Conservation (phyloP, 1,139 yeast genomes). For the Starmera stellimalicola region DNA sequence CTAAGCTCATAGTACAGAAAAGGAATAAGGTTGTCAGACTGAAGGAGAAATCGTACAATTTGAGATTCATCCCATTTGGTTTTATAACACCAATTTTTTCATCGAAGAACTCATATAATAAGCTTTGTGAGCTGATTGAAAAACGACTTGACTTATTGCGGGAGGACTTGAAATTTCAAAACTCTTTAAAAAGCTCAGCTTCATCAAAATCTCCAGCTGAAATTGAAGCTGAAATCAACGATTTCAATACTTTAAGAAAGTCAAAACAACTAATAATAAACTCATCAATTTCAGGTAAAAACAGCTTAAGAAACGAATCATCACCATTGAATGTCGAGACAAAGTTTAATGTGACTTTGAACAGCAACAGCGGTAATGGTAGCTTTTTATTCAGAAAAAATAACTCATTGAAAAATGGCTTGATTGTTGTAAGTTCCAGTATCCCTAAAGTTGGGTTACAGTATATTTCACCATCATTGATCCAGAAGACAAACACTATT, state of each 20-base stretch:
- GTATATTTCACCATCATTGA: slow-evolving; percentile 25
- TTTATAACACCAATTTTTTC: slow-evolving; percentile 18
- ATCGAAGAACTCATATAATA: slow-evolving; percentile 6
- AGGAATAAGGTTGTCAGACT: slow-evolving; percentile 6
- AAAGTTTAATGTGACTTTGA: slow-evolving; percentile 2
- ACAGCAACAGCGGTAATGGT: background rate
- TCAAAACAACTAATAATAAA: slow-evolving; percentile 11
- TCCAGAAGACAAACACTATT: slow-evolving; percentile 22
- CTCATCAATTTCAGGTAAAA: slow-evolving; percentile 5
- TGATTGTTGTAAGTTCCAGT: slow-evolving; percentile 9
- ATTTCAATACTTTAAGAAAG: slow-evolving; percentile 12
- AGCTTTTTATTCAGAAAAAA: background rate
- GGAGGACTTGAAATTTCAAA: slow-evolving; percentile 8
- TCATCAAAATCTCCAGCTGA: background rate
- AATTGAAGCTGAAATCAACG: slow-evolving; percentile 9
- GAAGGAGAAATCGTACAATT: slow-evolving; percentile 17
- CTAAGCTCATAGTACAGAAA: slow-evolving; percentile 4
- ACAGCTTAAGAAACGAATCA: slow-evolving; percentile 15
- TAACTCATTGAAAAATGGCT: slow-evolving; percentile 5
- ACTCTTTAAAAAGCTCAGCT: slow-evolving; percentile 10
- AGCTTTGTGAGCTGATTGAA: slow-evolving; percentile 8
- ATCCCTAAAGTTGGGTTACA: slow-evolving; percentile 23
- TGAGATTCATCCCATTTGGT: slow-evolving; percentile 29
- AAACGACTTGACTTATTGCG: slow-evolving; percentile 11
- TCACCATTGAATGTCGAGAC: slow-evolving; percentile 13